phyloP scores from a whole-genome alignment of 2,329 filamentous ascomycete species.

The Phialocephala sp. region DNA sequence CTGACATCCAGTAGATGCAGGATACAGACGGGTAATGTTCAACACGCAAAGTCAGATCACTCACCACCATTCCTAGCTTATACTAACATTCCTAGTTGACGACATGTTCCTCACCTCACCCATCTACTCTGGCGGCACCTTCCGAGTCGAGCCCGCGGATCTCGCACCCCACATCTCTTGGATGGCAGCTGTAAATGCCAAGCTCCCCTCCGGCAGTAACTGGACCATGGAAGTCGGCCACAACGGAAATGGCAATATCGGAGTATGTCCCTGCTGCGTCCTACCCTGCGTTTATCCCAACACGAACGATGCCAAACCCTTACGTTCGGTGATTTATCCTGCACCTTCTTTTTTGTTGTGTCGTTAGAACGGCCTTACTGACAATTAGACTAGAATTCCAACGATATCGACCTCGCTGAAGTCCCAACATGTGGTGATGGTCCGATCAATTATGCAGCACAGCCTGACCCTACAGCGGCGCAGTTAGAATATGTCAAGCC shows the following conservation, averaged over 20 bases:
- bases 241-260: constrained; percentile 58
- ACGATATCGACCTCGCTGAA: constrained; percentile 6
- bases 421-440: constrained; percentile 18
- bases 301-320: neutral
- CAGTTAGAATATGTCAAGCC: constrained; percentile 51
- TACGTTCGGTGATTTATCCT: neutral
- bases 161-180: constrained; percentile 51
- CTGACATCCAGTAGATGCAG: constrained; percentile 26
- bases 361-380: neutral
- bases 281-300: constrained; percentile 1
- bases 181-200: constrained; percentile 48
- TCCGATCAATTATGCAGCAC: constrained; percentile 49
- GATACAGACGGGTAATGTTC: constrained; percentile 30
- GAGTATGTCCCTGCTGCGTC: constrained; percentile 13
- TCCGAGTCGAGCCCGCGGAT: constrained; percentile 54
- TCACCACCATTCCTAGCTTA: neutral
- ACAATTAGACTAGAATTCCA: neutral
- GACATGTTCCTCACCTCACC: constrained; percentile 58
- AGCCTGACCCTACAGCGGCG: constrained; percentile 44
- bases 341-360: neutral
- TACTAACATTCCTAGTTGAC: constrained; percentile 49
- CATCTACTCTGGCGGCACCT: constrained; percentile 42
- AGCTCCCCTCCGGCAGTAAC: constrained; percentile 54
- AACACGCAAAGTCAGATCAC: constrained; percentile 24
- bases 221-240: constrained; percentile 59